phyloP scores from a whole-genome alignment of 306 rosid genomes.

The Fragaria vesca region DNA sequence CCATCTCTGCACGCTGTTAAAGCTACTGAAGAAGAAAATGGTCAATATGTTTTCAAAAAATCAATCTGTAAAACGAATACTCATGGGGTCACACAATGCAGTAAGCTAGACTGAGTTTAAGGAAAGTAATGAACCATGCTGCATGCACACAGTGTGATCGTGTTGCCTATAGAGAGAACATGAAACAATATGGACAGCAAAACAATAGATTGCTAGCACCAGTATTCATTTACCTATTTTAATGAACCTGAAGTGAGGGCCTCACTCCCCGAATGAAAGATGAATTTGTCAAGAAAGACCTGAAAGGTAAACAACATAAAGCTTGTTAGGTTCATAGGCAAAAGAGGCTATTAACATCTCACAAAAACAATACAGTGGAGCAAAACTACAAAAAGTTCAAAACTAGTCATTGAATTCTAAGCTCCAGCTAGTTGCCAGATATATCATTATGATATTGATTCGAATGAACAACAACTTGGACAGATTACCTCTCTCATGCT shows the following conservation, averaged over 20 bases:
- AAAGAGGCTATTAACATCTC: not conserved
- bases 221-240: constrained; percentile 15
- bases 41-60: not conserved
- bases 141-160: not conserved
- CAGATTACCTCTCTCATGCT: constrained; percentile 35
- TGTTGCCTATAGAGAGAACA: constrained; percentile 1
- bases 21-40: constrained; percentile 8
- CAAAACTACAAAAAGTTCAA: not conserved
- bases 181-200: not conserved
- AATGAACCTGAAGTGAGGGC: constrained; percentile 13
- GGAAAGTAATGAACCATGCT: not conserved
- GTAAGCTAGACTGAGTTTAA: not conserved
- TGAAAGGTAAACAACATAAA: constrained; percentile 13
- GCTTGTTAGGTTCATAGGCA: not conserved
- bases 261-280: constrained; percentile 8
- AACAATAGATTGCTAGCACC: not conserved
- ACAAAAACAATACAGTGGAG: not conserved
- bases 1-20: constrained; percentile 9
- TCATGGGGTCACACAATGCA: not conserved
- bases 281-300: constrained; percentile 14
- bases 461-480: constrained; percentile 2
- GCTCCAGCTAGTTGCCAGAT: not conserved
- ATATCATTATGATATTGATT: not conserved
- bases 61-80: not conserved
- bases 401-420: not conserved